phyloP scores from a whole-genome alignment of 192 early-diverging fungal species.

The Dimargaris verticillata region DNA sequence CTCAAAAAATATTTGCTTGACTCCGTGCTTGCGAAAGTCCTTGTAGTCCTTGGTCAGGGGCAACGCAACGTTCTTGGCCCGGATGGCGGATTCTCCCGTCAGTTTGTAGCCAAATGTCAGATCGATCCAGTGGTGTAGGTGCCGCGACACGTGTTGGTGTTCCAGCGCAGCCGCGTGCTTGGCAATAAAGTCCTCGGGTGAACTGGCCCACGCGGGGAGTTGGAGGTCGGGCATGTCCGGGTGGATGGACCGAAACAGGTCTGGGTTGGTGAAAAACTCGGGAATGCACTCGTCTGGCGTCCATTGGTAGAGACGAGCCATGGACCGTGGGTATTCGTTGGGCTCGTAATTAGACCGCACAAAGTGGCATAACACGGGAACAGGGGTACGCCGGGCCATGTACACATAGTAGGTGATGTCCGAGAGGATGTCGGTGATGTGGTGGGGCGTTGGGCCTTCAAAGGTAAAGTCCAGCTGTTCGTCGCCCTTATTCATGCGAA shows the following conservation, averaged over 20 bases:
- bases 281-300: slow-evolving; percentile 62
- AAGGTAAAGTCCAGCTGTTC: slow-evolving; percentile 53
- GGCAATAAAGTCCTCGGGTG: slow-evolving; percentile 53
- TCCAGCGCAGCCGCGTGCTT: slow-evolving; percentile 61
- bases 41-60: slow-evolving; percentile 17
- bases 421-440: slow-evolving; percentile 48
- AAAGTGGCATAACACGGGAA: slow-evolving; percentile 46
- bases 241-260: slow-evolving; percentile 44
- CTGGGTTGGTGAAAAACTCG: slow-evolving; percentile 50
- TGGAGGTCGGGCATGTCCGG: slow-evolving; percentile 41
- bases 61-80: slow-evolving; percentile 59
- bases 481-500: slow-evolving; percentile 50
- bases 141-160: slow-evolving; percentile 53
- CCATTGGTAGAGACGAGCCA: slow-evolving; percentile 46
- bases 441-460: slow-evolving; percentile 45
- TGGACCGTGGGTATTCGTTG: slow-evolving; percentile 45
- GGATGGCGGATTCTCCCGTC: slow-evolving; percentile 54
- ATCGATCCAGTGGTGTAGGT: slow-evolving; percentile 78
- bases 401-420: slow-evolving; percentile 58
- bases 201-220: slow-evolving; percentile 44
- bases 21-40: slow-evolving; percentile 2
- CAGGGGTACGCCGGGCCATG: slow-evolving; percentile 40
- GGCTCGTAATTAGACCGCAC: slow-evolving; percentile 51
- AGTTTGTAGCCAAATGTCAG: slow-evolving; percentile 78
- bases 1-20: slow-evolving; percentile 7